phyloP scores from a whole-genome alignment of 768 basidiomycete genomes.

The Leucosporidium yakuticum region DNA sequence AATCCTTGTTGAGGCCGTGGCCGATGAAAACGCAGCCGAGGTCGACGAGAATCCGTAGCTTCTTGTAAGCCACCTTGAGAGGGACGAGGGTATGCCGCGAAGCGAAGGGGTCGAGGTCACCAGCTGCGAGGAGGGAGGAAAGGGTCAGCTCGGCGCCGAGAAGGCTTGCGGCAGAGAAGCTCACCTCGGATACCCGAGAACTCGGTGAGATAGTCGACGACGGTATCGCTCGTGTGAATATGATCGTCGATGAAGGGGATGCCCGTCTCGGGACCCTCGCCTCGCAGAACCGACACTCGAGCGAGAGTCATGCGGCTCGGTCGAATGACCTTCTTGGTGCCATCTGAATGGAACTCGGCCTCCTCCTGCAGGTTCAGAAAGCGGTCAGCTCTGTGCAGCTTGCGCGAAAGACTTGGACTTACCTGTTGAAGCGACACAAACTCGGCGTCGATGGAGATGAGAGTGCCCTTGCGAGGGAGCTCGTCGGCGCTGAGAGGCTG shows the following conservation, averaged over 20 bases:
- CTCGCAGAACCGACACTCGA: constrained; percentile 86
- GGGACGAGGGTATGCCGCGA: constrained; percentile 88
- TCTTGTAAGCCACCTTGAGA: constrained; percentile 97
- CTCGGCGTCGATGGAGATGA: constrained; percentile 94
- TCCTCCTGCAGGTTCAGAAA: constrained; percentile 61
- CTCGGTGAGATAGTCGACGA: constrained; percentile 95
- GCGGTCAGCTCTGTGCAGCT: background rate
- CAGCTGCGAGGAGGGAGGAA: constrained; percentile 53
- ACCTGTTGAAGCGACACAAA: constrained; percentile 97
- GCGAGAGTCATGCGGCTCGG: constrained; percentile 88
- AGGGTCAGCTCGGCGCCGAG: background rate
- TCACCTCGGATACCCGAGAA: constrained; percentile 90
- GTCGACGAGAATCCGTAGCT: constrained; percentile 85
- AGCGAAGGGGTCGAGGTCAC: constrained; percentile 78
- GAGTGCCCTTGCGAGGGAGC: constrained; percentile 73
- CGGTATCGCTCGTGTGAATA: constrained; percentile 89
- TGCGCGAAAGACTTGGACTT: background rate
- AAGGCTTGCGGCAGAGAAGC: constrained; percentile 38
- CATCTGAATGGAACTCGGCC: constrained; percentile 88
- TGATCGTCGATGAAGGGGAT: constrained; percentile 96
- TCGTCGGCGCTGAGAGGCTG: constrained; percentile 65
- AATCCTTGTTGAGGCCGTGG: constrained; percentile 94
- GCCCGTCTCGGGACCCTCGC: constrained; percentile 70
- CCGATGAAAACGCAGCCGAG: constrained; percentile 94
- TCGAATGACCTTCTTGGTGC: constrained; percentile 82